Evolutionary conservation across 805 yeast species (phyloP).

Genomic region (Ogataea siamensis): DNA sequence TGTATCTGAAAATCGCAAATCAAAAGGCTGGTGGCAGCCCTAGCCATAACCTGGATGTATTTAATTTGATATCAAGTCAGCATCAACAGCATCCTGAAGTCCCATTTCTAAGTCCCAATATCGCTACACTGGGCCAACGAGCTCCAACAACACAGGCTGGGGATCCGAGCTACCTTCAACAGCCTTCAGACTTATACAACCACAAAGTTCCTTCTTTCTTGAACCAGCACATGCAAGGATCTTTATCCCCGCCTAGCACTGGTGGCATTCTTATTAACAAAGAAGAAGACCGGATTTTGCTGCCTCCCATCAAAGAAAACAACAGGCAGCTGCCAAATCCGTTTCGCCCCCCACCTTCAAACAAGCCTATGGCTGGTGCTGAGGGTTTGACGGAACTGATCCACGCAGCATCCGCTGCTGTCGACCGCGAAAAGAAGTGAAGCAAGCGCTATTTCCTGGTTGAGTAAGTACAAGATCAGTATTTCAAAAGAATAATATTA

Average conservation of each 20-base stretch:
- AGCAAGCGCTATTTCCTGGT: neutral
- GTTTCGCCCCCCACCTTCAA: constrained; percentile 7
- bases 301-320: constrained; percentile 23
- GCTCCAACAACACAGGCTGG: constrained; percentile 4
- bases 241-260: constrained; percentile 11
- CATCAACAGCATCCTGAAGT: constrained; percentile 15
- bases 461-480: too few relatives aligned
- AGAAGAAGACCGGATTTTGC: constrained; percentile 17
- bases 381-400: constrained; percentile 24
- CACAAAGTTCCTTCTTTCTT: constrained; percentile 14
- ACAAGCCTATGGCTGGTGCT: constrained; percentile 6
- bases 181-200: constrained; percentile 18
- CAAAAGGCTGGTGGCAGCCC: constrained; percentile 8
- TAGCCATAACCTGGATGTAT: constrained; percentile 16
- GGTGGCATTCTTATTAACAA: constrained; percentile 2
- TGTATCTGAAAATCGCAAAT: constrained; percentile 20
- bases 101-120: constrained; percentile 8
- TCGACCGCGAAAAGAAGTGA: constrained; percentile 15
- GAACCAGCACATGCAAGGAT: constrained; percentile 6
- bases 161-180: constrained; percentile 18
- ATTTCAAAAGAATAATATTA: neutral
- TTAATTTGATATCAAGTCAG: constrained; percentile 18
- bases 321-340: constrained; percentile 23
- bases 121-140: neutral
- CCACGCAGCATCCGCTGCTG: constrained; percentile 23